Evolutionary conservation across 1,284 basidiomycete species (phyloP), one percentile per base, ranked within the genome.

Genomic region (Abortiporus biennis): DNA sequence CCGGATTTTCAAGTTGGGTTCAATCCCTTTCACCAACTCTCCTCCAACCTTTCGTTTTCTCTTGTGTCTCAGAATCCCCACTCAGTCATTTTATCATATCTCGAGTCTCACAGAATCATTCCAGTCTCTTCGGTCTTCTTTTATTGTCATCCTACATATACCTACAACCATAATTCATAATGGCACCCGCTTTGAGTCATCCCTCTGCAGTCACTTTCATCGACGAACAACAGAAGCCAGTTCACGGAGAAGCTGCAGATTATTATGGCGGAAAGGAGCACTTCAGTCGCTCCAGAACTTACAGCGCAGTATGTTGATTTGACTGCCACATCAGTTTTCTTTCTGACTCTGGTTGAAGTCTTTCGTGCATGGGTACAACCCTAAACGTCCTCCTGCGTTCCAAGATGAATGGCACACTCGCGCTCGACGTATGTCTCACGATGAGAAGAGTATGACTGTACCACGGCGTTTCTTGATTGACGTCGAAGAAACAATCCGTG

Each of bases 401-500:
- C 73, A 86, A 47, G 80, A 88, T 41, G 87, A 90, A 60, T 74
- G 68, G 57, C 83, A 88, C 56, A 65, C 67, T 38, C 74, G 85
- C 30, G 71, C 80, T 36, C 76, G 91, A 38, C 74, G 91, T 37
- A 73, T 94, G 67, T 92, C 90, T 13, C 91, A 93, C 57, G 89
- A 88, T 56, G 85, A 87, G 64, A 85, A 86, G 63, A 74, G 73
- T 46, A 72, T 78, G n/a, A 72, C 78, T 2, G 76, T 68, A 0
- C 83, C 85, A 16, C 74, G 92, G 34, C 84, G 92, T 23, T 99
- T 97, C 69, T 76, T 98, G 29, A 92, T 99, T 48, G 95, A 98
- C 56, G 95, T 99, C n/a, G 95, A 99, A 57, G 93, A 97, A 66
- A 99, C 95, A 23, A 93, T 99, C 62, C 83, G 93, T 36, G 81